Conservation (phyloP, 164 flowering plant genomes). For the Annona cherimola region DNA sequence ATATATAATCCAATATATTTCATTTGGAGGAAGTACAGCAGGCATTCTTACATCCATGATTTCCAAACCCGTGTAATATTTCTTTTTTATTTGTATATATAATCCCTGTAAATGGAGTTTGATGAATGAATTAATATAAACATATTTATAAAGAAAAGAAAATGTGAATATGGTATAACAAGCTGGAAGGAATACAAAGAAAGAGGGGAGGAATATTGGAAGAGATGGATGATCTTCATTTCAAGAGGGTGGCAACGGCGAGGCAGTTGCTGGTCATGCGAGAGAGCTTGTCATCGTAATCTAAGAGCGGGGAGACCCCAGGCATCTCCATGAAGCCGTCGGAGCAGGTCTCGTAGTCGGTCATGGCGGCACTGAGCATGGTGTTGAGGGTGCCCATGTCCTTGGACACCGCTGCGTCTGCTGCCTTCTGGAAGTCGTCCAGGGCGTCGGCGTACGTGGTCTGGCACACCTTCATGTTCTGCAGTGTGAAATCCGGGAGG, state of each 20-base stretch:
- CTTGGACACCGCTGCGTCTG: neutral
- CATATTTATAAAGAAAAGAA: too few species aligned
- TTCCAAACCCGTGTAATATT: too few species aligned
- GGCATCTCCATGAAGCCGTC: slow-evolving; percentile 6
- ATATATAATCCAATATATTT: too few species aligned
- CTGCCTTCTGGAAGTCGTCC: neutral
- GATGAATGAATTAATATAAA: too few species aligned
- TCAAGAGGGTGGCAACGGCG: neutral
- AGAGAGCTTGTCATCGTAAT: neutral
- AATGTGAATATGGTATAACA: too few species aligned
- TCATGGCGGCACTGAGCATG: slow-evolving; percentile 10
- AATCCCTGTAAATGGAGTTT: too few species aligned
- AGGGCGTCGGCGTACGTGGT: neutral
- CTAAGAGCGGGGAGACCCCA: neutral
- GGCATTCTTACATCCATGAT: too few species aligned
- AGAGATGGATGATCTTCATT: neutral
- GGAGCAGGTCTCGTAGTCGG: slow-evolving; percentile 1
- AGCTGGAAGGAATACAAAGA: neutral
- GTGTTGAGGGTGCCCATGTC: neutral
- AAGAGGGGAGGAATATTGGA: neutral
- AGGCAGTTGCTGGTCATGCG: neutral
- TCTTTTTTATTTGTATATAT: too few species aligned
- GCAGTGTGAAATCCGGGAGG: neutral
- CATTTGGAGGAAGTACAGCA: too few species aligned
- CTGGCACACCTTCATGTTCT: neutral